A percentile compares a stretch with the other conserved stretches of the same genome.
Evolutionary conservation across 768 basidiomycete genomes (phyloP).

Genomic region (Auricularia sp.): DNA sequence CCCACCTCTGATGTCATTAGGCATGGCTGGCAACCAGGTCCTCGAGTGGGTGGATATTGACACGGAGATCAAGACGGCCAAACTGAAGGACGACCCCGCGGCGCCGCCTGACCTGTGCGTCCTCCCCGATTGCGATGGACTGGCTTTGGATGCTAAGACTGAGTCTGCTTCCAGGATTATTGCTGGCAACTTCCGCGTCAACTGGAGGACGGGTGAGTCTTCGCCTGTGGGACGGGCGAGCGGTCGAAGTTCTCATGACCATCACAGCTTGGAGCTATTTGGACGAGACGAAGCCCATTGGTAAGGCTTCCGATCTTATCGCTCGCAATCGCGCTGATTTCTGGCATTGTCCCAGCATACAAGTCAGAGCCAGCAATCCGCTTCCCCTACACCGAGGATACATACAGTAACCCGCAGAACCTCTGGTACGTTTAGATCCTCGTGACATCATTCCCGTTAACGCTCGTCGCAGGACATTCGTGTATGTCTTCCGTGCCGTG

Average conservation of each 20-base stretch:
- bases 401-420: slow-evolving; percentile 53
- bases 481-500: too few species aligned
- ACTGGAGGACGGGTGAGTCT: slow-evolving; percentile 30
- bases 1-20: slow-evolving; percentile 5
- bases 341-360: not conserved
- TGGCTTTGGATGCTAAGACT: too few species aligned
- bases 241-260: too few species aligned
- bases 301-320: too few species aligned
- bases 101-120: slow-evolving; percentile 13
- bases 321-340: too few species aligned
- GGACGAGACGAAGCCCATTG: slow-evolving; percentile 23
- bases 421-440: slow-evolving; percentile 24
- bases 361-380: slow-evolving; percentile 28
- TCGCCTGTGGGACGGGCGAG: too few species aligned
- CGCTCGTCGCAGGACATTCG: too few species aligned
- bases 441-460: too few species aligned
- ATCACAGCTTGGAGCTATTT: slow-evolving; percentile 31
- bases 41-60: slow-evolving; percentile 52
- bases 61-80: slow-evolving; percentile 37
- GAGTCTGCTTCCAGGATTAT: slow-evolving; percentile 4
- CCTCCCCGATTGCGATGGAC: too few species aligned
- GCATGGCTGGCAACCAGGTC: slow-evolving; percentile 55
- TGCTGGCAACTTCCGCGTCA: slow-evolving; percentile 34
- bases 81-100: slow-evolving; percentile 2
- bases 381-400: slow-evolving; percentile 48